A percentile compares a stretch with the other conserved stretches of the same genome.
Evolutionary conservation across 495 filamentous ascomycete species (phyloP).

Genomic region (Podospora australis): DNA sequence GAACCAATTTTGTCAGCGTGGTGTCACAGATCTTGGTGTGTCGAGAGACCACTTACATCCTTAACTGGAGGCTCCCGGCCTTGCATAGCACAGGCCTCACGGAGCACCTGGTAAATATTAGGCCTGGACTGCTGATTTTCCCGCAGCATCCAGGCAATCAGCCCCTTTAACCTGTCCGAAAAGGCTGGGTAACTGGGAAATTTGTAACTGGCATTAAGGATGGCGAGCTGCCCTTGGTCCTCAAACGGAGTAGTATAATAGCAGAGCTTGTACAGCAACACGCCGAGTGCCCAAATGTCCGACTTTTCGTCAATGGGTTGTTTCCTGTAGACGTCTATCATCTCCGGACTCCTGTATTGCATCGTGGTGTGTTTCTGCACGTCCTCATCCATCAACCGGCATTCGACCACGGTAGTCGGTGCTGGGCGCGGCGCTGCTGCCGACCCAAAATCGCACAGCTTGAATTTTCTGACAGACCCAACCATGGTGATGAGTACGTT

Average conservation of each 20-base stretch:
- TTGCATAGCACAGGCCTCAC: slow-evolving; percentile 82
- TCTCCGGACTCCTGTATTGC: slow-evolving; percentile 96
- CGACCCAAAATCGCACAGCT: slow-evolving; percentile 97
- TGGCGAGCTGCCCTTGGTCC: slow-evolving; percentile 96
- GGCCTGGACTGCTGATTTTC: slow-evolving; percentile 77
- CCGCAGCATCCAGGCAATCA: slow-evolving; percentile 88
- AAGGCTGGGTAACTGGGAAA: slow-evolving; percentile 83
- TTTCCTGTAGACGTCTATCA: slow-evolving; percentile 96
- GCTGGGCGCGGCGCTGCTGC: slow-evolving; percentile 77
- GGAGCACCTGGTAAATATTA: slow-evolving; percentile 88
- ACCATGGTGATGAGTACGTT: slow-evolving; percentile 83
- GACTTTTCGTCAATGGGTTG: slow-evolving; percentile 98
- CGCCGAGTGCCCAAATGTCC: slow-evolving; percentile 95
- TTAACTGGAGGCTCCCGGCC: slow-evolving; percentile 82
- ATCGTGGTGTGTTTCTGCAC: slow-evolving; percentile 95
- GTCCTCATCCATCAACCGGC: slow-evolving; percentile 88
- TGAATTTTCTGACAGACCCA: slow-evolving; percentile 61
- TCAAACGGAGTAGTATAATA: slow-evolving; percentile 99
- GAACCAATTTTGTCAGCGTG: not conserved
- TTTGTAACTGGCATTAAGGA: slow-evolving; percentile 91
- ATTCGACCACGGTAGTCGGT: slow-evolving; percentile 77
- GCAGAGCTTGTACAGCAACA: slow-evolving; percentile 94
- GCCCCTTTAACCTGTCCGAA: slow-evolving; percentile 81
- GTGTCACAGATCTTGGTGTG: slow-evolving; percentile 10
- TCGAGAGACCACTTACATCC: slow-evolving; percentile 58